Evolutionary conservation across 805 yeast species (phyloP).

Genomic region (Peterozyma toletana): DNA sequence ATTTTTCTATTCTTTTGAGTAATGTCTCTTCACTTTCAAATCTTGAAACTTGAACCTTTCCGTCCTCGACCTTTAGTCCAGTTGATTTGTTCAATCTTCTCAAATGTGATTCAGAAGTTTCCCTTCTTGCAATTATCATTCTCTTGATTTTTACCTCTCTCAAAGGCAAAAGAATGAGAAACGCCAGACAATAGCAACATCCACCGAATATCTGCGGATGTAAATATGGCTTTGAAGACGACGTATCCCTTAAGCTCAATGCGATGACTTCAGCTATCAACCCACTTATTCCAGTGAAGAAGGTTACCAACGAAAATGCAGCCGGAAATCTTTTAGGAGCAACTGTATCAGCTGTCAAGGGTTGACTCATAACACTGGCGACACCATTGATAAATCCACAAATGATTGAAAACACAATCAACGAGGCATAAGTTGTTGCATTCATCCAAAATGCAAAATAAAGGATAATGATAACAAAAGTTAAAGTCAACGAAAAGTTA

Average conservation of each 20-base stretch:
- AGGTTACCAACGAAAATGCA: constrained; percentile 28
- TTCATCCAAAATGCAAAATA: constrained; percentile 38
- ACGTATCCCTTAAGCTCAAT: constrained; percentile 31
- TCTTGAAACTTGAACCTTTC: background rate
- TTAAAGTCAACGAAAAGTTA: constrained; percentile 30
- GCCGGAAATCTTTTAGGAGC: constrained; percentile 27
- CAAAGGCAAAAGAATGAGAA: constrained; percentile 22
- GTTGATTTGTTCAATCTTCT: background rate
- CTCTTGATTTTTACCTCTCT: constrained; percentile 27
- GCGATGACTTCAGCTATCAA: constrained; percentile 50
- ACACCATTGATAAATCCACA: constrained; percentile 34
- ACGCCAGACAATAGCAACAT: constrained; percentile 20
- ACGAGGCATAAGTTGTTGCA: constrained; percentile 24
- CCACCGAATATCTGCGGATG: constrained; percentile 35
- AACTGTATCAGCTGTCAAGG: constrained; percentile 32
- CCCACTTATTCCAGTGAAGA: constrained; percentile 22
- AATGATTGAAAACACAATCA: constrained; percentile 29
- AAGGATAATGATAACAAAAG: constrained; percentile 25
- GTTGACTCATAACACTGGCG: constrained; percentile 12
- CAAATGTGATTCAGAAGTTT: background rate
- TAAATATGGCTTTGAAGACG: constrained; percentile 19
- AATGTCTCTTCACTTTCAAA: constrained; percentile 1
- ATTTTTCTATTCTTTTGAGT: constrained; percentile 1
- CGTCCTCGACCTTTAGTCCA: background rate
- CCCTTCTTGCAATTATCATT: constrained; percentile 11